phyloP scores from a whole-genome alignment of 768 basidiomycete genomes.

The Pulveroboletus sp. region DNA sequence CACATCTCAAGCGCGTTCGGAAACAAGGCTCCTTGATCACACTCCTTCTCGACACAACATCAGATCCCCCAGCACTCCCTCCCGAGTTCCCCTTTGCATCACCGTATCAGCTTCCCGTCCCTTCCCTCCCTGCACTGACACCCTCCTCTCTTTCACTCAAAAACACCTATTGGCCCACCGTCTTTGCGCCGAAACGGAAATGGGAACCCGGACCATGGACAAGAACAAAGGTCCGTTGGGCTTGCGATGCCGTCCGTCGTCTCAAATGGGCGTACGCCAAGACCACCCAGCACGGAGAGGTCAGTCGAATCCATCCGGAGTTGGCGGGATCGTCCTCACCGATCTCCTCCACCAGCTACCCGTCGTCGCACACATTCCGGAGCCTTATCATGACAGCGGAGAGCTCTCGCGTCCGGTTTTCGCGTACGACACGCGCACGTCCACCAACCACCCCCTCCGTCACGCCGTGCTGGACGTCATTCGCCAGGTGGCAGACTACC shows the following conservation, averaged over 20 bases:
- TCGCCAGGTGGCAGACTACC: slow-evolving; percentile 57
- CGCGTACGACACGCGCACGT: slow-evolving; percentile 66
- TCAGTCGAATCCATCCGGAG: slow-evolving; percentile 23
- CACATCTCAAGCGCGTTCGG: slow-evolving; percentile 75
- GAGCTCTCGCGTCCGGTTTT: slow-evolving; percentile 37
- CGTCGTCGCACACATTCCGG: slow-evolving; percentile 66
- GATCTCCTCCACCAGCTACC: slow-evolving; percentile 50
- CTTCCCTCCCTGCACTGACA: slow-evolving; percentile 63
- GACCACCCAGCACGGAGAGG: slow-evolving; percentile 54
- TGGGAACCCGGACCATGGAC: slow-evolving; percentile 68
- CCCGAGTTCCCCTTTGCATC: slow-evolving; percentile 38
- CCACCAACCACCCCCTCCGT: slow-evolving; percentile 70
- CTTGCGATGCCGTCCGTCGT: slow-evolving; percentile 57
- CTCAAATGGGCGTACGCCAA: slow-evolving; percentile 47
- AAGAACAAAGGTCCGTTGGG: slow-evolving; percentile 65
- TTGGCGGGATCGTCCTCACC: background rate
- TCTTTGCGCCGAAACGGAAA: slow-evolving; percentile 65
- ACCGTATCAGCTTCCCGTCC: slow-evolving; percentile 61
- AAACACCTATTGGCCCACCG: slow-evolving; percentile 80
- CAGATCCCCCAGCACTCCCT: slow-evolving; percentile 47
- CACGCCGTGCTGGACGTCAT: slow-evolving; percentile 82
- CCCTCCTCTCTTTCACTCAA: slow-evolving; percentile 60
- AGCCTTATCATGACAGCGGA: slow-evolving; percentile 39
- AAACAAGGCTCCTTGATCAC: slow-evolving; percentile 45
- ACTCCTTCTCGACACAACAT: slow-evolving; percentile 48